These are phyloP conservation scores for Phlyctochytrium bullatum DNA, from an alignment of 192 early-diverging fungal genomes.

Conservation along the genomic window DNA sequence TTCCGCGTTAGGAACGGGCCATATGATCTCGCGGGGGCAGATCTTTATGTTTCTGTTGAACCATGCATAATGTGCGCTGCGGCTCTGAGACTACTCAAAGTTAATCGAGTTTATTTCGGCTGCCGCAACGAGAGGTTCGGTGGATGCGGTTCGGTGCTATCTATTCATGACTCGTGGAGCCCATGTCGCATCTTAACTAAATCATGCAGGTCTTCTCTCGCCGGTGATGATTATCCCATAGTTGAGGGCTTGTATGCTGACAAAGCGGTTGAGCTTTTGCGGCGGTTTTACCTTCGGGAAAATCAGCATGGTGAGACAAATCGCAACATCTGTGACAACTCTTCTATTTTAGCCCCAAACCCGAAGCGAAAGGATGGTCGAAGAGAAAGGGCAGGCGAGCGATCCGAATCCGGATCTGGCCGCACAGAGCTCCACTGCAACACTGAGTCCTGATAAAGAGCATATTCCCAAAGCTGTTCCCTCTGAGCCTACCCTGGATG, in stretches of 20 bases:
- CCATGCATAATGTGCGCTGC: conserved; percentile 98
- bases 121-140: conserved; percentile 95
- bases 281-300: conserved; percentile 91
- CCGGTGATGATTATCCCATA: conserved; percentile 55
- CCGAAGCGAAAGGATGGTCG: too few relatives aligned
- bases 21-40: conserved; percentile 10
- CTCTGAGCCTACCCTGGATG: too few relatives aligned
- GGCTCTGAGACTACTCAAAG: conserved; percentile 76
- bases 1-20: conserved; percentile 46
- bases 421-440: too few relatives aligned
- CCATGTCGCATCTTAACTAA: too few relatives aligned
- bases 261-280: conserved; percentile 82
- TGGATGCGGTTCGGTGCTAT: conserved; percentile 87
- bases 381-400: too few relatives aligned
- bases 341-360: too few relatives aligned
- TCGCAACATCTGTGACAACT: too few relatives aligned
- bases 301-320: conserved; percentile 87
- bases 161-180: conserved; percentile 74
- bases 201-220: too few relatives aligned
- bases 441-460: too few relatives aligned
- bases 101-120: conserved; percentile 88
- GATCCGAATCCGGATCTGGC: too few relatives aligned
- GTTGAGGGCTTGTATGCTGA: conserved; percentile 70
- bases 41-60: conserved; percentile 95
- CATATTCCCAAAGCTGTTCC: too few relatives aligned